Evolutionary conservation across 2,329 filamentous ascomycete species (phyloP).

Genomic region (Gnomoniopsis smithogilvyi): DNA sequence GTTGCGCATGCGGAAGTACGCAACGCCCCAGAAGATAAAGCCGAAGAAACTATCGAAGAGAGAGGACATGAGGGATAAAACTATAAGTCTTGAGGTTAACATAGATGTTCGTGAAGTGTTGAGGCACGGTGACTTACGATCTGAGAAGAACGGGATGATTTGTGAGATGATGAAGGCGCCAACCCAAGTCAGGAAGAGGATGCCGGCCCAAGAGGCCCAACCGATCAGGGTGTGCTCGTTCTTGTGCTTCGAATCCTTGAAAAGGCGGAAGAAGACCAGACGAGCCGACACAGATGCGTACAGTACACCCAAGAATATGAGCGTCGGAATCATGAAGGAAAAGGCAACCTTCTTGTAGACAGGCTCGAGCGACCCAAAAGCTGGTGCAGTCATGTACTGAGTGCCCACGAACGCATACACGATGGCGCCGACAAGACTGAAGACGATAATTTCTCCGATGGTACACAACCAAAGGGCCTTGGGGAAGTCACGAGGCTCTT

Average conservation of each 20-base stretch:
- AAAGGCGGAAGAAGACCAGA: constrained; percentile 89
- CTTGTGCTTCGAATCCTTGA: constrained; percentile 76
- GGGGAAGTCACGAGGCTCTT: constrained; percentile 74
- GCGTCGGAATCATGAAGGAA: constrained; percentile 91
- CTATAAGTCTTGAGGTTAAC: constrained; percentile 34
- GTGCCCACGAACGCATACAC: constrained; percentile 87
- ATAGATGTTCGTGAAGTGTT: constrained; percentile 19
- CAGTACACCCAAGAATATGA: constrained; percentile 87
- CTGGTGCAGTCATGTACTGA: constrained; percentile 83
- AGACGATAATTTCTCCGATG: constrained; percentile 81
- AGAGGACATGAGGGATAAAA: constrained; percentile 75
- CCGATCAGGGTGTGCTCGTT: constrained; percentile 76
- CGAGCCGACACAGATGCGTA: constrained; percentile 88
- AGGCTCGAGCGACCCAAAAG: constrained; percentile 78
- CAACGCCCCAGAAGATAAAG: constrained; percentile 91
- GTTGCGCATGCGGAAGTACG: constrained; percentile 72
- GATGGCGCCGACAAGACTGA: constrained; percentile 75
- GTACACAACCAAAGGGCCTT: constrained; percentile 92
- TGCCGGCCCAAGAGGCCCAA: constrained; percentile 75
- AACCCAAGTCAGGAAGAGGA: constrained; percentile 73
- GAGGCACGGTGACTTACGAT: constrained; percentile 45
- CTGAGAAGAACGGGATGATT: constrained; percentile 90
- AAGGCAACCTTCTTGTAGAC: constrained; percentile 86
- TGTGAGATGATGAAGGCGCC: constrained; percentile 89
- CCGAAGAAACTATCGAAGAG: constrained; percentile 92